Conservation (phyloP, 805 yeast species). For the Candida khao-thaluensis region DNA sequence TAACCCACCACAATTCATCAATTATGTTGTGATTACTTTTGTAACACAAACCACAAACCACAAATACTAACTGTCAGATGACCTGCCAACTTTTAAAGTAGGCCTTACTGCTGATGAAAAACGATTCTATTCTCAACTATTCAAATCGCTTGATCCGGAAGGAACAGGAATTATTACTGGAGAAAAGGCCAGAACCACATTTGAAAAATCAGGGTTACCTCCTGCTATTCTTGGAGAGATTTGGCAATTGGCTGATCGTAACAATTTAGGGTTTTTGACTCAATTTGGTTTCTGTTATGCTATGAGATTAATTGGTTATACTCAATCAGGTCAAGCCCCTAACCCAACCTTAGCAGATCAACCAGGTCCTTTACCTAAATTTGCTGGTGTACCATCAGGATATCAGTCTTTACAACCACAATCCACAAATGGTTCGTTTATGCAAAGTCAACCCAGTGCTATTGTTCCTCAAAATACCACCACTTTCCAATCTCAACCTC, state of each 20-base stretch:
- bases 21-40: too few relatives aligned
- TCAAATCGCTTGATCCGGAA: conserved; percentile 77
- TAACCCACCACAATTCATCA: neutral
- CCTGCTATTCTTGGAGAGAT: conserved; percentile 79
- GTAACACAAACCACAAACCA: too few relatives aligned
- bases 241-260: conserved; percentile 93
- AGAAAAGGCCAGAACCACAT: conserved; percentile 74
- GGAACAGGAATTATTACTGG: conserved; percentile 83
- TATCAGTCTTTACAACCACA: conserved; percentile 30
- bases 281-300: conserved; percentile 81
- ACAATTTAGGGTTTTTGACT: conserved; percentile 79
- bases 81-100: conserved; percentile 34
- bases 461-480: conserved; percentile 32
- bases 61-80: conserved; percentile 1
- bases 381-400: conserved; percentile 40
- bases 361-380: conserved; percentile 66
- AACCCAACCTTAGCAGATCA: conserved; percentile 50
- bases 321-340: conserved; percentile 68
- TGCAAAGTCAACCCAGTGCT: conserved; percentile 44
- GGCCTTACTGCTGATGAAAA: conserved; percentile 75
- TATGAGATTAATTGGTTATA: conserved; percentile 84
- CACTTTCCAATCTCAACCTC: conserved; percentile 30
- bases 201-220: conserved; percentile 83
- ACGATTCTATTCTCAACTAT: conserved; percentile 67
- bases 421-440: conserved; percentile 36